Evolutionary conservation across 1,284 basidiomycete genomes (phyloP), one percentile per base, ranked within the genome.

Genomic region (Kalmanozyma brasiliensis): DNA sequence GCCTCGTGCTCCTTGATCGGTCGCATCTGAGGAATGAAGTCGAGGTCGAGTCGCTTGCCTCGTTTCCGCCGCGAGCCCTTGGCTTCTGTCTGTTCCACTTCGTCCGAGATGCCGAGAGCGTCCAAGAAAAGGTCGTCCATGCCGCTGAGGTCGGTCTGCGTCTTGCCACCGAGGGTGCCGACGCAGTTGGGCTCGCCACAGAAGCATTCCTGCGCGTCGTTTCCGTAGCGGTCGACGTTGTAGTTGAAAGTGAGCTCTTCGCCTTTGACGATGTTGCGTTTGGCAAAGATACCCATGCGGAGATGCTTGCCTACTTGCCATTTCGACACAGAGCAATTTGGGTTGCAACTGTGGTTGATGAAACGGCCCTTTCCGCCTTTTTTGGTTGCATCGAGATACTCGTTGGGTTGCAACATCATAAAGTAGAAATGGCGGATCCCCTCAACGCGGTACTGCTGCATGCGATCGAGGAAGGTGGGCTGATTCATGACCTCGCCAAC

Each of bases 211-310:
- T 99, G 96, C 51, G 96, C 91, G 67, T 96, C 93, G 83, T 98
- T 93, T 1, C 95, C 95, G 82, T 98, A 99, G 59, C 96, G 91
- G 83, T 98, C 96, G 41, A 98, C 96, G 80, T 98, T 99, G 83
- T 99, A 99, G 84, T 99, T 98, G 86, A 98, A 99, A 0, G 95
- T 98, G 67, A 99, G 84, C 84, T 99, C 96, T 81, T 98, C 96
- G 67, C 93, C 84, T 79, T 88, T 87, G 79, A 86, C 83, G 73
- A 98, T 91, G 63, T 87, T 83, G 58, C 95, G 87, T 79, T 91
- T 94, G 22, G 95, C 89, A 80, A 98, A 99, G 74, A 99, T 98
- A 45, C 95, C 95, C 96, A 98, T 98, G 30, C 95, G 90, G 73
- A 98, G 89, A 71, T 91, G 88, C 30, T 88, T 85, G 10, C 92